Conservation (phyloP, 345 rosid species). For the Combretum micranthum region DNA sequence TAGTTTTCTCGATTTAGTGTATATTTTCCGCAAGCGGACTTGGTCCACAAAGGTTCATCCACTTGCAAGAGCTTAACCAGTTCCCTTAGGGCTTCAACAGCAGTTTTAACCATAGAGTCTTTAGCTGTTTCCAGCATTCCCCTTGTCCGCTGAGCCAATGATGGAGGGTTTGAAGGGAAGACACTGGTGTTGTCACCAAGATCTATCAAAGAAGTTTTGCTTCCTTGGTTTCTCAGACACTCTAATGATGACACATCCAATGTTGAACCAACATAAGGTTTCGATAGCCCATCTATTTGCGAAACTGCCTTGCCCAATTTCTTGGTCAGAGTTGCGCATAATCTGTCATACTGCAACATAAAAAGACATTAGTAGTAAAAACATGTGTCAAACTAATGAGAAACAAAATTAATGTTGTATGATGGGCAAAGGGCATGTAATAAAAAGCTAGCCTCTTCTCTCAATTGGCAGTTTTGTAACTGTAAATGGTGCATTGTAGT, state of each 20-base stretch:
- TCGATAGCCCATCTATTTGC: no score
- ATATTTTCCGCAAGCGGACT: conserved; percentile 25
- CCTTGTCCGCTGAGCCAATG: background rate
- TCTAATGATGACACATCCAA: conserved; percentile 1
- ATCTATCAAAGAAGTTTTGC: background rate
- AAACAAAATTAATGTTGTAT: no score
- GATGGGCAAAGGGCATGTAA: background rate
- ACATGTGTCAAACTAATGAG: no score
- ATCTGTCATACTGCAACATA: no score
- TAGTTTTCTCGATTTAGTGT: conserved; percentile 33
- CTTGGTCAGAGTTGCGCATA: conserved; percentile 5
- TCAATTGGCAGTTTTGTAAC: conserved; percentile 36
- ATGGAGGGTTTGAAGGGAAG: background rate
- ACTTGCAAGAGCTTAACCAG: conserved; percentile 29
- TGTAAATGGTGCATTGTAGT: conserved; percentile 29
- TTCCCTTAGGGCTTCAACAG: conserved; percentile 46
- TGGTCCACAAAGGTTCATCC: conserved; percentile 54
- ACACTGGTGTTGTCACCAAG: conserved; percentile 9
- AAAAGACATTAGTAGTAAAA: no score
- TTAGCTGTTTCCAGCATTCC: conserved; percentile 29
- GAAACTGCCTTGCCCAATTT: conserved; percentile 28
- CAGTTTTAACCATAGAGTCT: conserved; percentile 29
- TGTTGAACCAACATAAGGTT: no score
- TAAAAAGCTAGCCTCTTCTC: conserved; percentile 35
- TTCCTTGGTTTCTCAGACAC: background rate